A percentile compares a stretch with the other conserved stretches of the same genome.
phyloP scores from a whole-genome alignment of 1,139 yeast genomes.

The Spathaspora sp. region DNA sequence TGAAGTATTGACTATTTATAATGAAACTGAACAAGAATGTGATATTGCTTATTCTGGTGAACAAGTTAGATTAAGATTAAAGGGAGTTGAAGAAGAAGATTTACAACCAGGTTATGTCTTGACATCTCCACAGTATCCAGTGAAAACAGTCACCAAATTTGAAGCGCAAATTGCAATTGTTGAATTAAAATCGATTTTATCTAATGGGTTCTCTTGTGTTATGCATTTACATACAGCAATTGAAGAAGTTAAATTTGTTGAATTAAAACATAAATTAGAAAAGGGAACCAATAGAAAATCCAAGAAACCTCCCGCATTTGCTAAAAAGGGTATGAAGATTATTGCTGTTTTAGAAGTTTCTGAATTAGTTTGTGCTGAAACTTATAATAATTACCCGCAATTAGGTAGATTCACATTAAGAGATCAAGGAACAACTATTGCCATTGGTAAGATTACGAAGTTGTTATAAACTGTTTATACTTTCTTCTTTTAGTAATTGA shows the following conservation, averaged over 20 bases:
- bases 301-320: conserved; percentile 96
- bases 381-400: conserved; percentile 89
- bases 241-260: conserved; percentile 84
- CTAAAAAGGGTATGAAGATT: conserved; percentile 98
- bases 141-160: conserved; percentile 83
- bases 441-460: conserved; percentile 93
- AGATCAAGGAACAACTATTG: conserved; percentile 97
- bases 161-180: conserved; percentile 98
- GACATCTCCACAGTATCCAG: conserved; percentile 83
- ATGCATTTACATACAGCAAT: conserved; percentile 99
- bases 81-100: conserved; percentile 97
- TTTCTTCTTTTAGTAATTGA: conserved; percentile 12
- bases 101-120: conserved; percentile 88
- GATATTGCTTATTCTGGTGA: conserved; percentile 92
- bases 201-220: conserved; percentile 95
- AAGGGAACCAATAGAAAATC: conserved; percentile 96
- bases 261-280: conserved; percentile 88
- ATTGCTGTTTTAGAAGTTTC: conserved; percentile 86
- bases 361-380: conserved; percentile 90
- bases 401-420: conserved; percentile 97
- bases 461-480: conserved; percentile 36
- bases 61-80: conserved; percentile 89
- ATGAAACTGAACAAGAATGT: conserved; percentile 95
- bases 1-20: conserved; percentile 83
- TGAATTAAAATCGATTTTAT: conserved; percentile 88